These are phyloP conservation scores for Dactylellina cionopaga DNA, from an alignment of 2,329 filamentous ascomycete genomes.

Conservation along the genomic window DNA sequence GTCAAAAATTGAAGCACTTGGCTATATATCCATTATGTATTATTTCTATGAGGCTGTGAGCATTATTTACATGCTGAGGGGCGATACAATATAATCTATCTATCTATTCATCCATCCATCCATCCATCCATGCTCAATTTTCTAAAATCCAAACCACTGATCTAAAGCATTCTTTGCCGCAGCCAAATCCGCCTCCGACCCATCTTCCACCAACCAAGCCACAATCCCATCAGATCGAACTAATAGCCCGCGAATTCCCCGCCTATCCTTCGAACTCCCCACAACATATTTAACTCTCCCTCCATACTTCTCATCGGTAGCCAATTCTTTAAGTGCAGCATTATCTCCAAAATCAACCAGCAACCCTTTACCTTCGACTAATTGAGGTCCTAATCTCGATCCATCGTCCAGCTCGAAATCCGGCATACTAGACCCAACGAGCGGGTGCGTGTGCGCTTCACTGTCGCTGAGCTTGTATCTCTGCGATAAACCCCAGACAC, in stretches of 20 bases:
- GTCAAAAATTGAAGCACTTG: neutral
- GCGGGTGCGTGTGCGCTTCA: conserved; percentile 56
- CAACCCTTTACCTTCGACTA: conserved; percentile 58
- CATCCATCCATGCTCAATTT: no score
- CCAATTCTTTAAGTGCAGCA: conserved; percentile 43
- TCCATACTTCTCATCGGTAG: conserved; percentile 13
- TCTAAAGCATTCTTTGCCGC: neutral
- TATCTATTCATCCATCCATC: no score
- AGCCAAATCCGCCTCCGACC: neutral
- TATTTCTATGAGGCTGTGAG: neutral
- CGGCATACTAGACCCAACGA: conserved; percentile 60
- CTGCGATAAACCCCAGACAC: conserved; percentile 60
- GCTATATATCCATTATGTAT: neutral
- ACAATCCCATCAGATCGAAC: conserved; percentile 59
- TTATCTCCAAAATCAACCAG: conserved; percentile 57
- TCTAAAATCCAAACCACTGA: neutral
- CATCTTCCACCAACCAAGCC: conserved; percentile 58
- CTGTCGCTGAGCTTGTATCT: conserved; percentile 57
- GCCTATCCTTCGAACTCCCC: conserved; percentile 53
- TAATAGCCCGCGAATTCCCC: conserved; percentile 57
- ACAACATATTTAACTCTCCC: conserved; percentile 55
- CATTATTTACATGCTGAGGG: neutral
- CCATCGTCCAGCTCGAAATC: conserved; percentile 57
- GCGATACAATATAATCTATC: no score
- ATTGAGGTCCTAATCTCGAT: conserved; percentile 58